Percentiles rank a stretch among this genome's conserved stretches.
These are phyloP conservation scores for Scedosporium boydii DNA, from an alignment of 2,329 filamentous ascomycete genomes.

Conservation along the genomic window DNA sequence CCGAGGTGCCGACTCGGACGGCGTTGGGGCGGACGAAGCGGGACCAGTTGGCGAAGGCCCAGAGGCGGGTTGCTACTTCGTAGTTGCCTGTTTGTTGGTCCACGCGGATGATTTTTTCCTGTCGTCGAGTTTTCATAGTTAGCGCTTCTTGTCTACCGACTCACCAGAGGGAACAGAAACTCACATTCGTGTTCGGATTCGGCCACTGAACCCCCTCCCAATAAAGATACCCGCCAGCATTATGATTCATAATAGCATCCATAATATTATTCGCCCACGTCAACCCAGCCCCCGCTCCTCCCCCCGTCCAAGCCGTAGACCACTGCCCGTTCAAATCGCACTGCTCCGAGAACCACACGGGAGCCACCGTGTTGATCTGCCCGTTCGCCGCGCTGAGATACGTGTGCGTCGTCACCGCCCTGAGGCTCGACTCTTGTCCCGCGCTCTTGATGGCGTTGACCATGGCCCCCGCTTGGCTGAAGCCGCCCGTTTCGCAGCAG, in stretches of 20 bases:
- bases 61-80: constrained; percentile 21
- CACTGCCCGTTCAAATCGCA: constrained; percentile 34
- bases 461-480: constrained; percentile 25
- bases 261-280: constrained; percentile 47
- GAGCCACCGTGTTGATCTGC: constrained; percentile 28
- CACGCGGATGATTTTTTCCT: constrained; percentile 19
- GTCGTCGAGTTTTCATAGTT: background rate
- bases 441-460: constrained; percentile 23
- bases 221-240: constrained; percentile 43
- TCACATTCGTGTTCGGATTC: constrained; percentile 6
- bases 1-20: constrained; percentile 19
- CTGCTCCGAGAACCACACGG: constrained; percentile 44
- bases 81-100: constrained; percentile 22
- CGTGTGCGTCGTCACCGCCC: constrained; percentile 28
- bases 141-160: too few relatives aligned
- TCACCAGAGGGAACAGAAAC: background rate
- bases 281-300: constrained; percentile 39
- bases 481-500: constrained; percentile 30
- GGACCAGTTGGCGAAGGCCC: constrained; percentile 31
- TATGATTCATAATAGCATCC: constrained; percentile 35
- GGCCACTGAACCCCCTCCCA: constrained; percentile 35
- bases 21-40: constrained; percentile 28
- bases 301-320: constrained; percentile 37
- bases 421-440: constrained; percentile 21
- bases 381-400: constrained; percentile 29